These are phyloP conservation scores for Pseudozyma tsukubaensis DNA, from an alignment of 1,284 basidiomycete species.

Conservation along the genomic window DNA sequence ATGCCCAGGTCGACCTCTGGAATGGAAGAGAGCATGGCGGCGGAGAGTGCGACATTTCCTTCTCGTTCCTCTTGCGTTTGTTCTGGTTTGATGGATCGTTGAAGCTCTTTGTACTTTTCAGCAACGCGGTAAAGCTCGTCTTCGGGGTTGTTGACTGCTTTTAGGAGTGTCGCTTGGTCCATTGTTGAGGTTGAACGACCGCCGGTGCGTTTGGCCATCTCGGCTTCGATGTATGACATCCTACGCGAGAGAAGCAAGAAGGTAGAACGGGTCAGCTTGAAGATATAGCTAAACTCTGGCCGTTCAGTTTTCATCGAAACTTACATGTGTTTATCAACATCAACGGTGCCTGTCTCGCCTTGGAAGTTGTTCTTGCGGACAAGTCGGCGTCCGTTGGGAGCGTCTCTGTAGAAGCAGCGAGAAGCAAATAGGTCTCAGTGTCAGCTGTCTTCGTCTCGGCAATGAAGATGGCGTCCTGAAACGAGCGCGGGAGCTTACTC, in stretches of 20 bases:
- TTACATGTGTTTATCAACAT: conserved; percentile 97
- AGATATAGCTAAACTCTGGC: too few species aligned
- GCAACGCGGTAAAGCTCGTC: conserved; percentile 84
- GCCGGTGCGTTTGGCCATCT: conserved; percentile 78
- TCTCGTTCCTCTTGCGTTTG: conserved; percentile 76
- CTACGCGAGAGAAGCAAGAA: conserved; percentile 70
- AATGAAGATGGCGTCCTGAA: too few species aligned
- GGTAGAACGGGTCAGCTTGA: background rate
- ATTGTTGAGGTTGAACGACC: background rate
- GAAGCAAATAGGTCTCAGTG: too few species aligned
- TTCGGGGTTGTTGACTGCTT: conserved; percentile 74
- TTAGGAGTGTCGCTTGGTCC: background rate
- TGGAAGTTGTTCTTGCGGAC: conserved; percentile 93
- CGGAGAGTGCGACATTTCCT: conserved; percentile 88
- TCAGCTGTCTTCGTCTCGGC: too few species aligned
- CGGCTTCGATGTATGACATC: conserved; percentile 97
- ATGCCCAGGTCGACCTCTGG: conserved; percentile 97
- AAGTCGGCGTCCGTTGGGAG: conserved; percentile 66
- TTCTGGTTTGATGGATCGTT: conserved; percentile 71
- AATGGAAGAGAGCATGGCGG: conserved; percentile 92
- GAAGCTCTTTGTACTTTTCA: conserved; percentile 73
- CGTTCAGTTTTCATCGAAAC: too few species aligned
- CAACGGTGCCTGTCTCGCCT: conserved; percentile 91
- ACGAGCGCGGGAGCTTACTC: too few species aligned
- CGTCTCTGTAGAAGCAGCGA: conserved; percentile 49